Conservation (phyloP, 2,329 filamentous ascomycete genomes). For the Leptoxyphium fumago region DNA sequence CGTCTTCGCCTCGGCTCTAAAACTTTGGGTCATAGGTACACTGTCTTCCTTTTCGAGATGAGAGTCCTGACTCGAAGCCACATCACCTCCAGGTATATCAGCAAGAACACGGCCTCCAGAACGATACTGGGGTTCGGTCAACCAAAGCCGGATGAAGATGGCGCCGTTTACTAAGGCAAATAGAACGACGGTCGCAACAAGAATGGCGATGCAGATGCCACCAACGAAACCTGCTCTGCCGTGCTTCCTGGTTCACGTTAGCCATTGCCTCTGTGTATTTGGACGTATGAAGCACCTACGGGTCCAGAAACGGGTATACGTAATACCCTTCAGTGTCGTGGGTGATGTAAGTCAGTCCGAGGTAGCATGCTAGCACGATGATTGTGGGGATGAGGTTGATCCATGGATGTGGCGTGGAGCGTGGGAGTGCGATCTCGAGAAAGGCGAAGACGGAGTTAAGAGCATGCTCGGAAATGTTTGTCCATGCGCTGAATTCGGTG, state of each 20-base stretch:
- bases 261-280: not conserved
- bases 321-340: conserved; percentile 56
- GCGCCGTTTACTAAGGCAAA: conserved; percentile 28
- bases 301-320: conserved; percentile 65
- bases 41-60: too few species aligned
- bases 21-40: too few species aligned
- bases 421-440: conserved; percentile 57
- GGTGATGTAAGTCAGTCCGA: conserved; percentile 61
- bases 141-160: conserved; percentile 24
- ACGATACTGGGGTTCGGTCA: conserved; percentile 27
- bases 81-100: too few species aligned
- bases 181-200: conserved; percentile 24
- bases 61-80: too few species aligned
- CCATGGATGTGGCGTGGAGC: conserved; percentile 48
- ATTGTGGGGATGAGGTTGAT: conserved; percentile 54
- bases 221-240: conserved; percentile 38
- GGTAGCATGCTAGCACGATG: conserved; percentile 56
- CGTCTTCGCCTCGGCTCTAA: too few species aligned
- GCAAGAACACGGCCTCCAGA: too few species aligned
- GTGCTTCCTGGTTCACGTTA: not conserved
- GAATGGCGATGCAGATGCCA: conserved; percentile 44
- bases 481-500: conserved; percentile 29
- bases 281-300: conserved; percentile 15
- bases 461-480: conserved; percentile 57
- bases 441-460: conserved; percentile 60